Evolutionary conservation across 345 rosid species (phyloP).

Genomic region (Melaleuca quinquenervia): DNA sequence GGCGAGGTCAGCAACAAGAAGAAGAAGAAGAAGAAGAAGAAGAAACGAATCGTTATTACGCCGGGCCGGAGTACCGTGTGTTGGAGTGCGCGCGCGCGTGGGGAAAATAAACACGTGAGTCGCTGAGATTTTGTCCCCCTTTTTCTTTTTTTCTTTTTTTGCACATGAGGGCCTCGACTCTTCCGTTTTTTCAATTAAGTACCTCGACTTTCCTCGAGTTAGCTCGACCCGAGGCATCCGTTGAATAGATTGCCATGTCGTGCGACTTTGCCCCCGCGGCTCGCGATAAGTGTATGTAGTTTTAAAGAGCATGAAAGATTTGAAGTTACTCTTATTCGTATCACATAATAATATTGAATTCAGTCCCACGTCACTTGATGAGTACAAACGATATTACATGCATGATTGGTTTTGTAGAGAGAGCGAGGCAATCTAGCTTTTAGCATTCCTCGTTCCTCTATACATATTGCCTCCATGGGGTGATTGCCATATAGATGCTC

Average conservation of each 20-base stretch:
- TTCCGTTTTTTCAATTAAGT: background rate
- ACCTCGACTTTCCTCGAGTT: background rate
- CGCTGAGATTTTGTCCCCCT: background rate
- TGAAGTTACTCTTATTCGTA: background rate
- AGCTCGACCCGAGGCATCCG: background rate
- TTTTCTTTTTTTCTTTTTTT: background rate
- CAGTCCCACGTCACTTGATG: background rate
- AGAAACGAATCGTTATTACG: background rate
- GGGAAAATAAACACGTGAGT: background rate
- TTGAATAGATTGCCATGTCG: background rate
- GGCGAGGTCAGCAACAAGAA: background rate
- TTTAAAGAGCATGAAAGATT: background rate
- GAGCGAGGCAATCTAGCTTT: background rate
- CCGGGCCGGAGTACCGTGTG: background rate
- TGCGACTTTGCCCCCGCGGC: too few relatives aligned
- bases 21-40: background rate
- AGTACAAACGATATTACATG: accelerated
- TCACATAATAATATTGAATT: accelerated
- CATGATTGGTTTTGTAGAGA: background rate
- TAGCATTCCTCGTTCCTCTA: background rate
- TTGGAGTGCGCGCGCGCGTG: background rate
- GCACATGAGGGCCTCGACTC: background rate
- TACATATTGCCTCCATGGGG: too few relatives aligned
- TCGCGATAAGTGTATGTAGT: accelerated
- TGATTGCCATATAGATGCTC: too few relatives aligned